Base-by-base conservation (phyloP, 331 rosid species). In the Spiraea crenata region DNA sequence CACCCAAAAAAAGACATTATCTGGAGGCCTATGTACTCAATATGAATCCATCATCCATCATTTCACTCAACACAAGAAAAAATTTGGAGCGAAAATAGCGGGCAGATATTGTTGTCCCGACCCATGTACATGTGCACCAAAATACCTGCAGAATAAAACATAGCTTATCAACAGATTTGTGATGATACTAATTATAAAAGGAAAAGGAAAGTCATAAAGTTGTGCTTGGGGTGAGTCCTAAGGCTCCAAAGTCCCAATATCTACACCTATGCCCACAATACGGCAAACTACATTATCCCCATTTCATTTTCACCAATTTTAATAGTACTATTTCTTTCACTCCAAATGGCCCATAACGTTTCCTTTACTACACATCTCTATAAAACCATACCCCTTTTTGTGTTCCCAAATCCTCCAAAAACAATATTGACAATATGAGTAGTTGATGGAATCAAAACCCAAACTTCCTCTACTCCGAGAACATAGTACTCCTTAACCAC, bases 91-190 rank as follows among this genome's bases (percentile, higher is more conserved):
- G 77, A 76, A 85, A 58, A 69, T 57, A 38, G 74, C 9, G 39
- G 65, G 74, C 73, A 56, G 80, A 72, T 75, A 70, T 84, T 72
- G 72, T 63, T 52, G 79, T 72, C 76, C 75, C 47, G 63, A 75
- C 78, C 83, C 86, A 80, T 52, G 74, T 66, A 69, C 75, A 68
- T 46, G 65, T 88, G 76, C 82, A 62, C 75, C 71, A 80, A 64
- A 72, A 62, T 49, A 75, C 91, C 95, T 88, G 85, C 65, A 57
- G 62, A 70, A 81, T 50, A 56, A 65, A 67, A 62, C 38, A 49
- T 4, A 4, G 0, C 37, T 72, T 59, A 72, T 54, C 35, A 35
- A 60, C 12, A 58, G 19, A 44, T 41, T 41, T 40, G 14, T 6
- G 45, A 51, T 42, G 12, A 48, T 7, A 15, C 7, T 2, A 45